Evolutionary conservation across 768 basidiomycete species (phyloP), one percentile per base, ranked within the genome.

Genomic region (Russula emetica): DNA sequence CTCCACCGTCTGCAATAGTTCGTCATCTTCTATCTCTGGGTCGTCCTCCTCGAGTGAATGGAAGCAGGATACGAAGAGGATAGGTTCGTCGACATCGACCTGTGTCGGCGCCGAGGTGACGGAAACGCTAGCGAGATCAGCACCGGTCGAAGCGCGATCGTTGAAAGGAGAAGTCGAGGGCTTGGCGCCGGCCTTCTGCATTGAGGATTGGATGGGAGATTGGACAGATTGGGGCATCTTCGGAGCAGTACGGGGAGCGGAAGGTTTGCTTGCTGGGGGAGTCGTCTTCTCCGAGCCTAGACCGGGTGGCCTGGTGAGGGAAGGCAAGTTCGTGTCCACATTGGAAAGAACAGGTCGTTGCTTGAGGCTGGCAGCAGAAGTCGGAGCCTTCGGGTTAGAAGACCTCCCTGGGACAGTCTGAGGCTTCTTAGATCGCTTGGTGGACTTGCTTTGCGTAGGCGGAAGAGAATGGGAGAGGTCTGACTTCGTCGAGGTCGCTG

Each of bases 1-100:
- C n/a, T 64, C 59, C 40, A n/a, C 26, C 11, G 18, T 16, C 36
- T 40, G 18, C 8, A 14, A 22, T 20, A 16, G n/a, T 11, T 55
- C 54, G 16, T 42, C 54, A 10, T 42, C 40, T 32, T 56, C 54
- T 0, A 32, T n/a, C 1, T 34, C 40, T 5, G 63, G 13, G 28
- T 64, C 49, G 1, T 61, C 63, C 8, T 61, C 63, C 7, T 40
- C 59, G 40, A 55, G 32, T 7, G 63, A 42, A 24, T 51, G 58
- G 59, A 64, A 60, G 14, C 63, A 64, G 0, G 54, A 38, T 1
- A 10, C 63, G 7, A 38, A 50, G 40, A 60, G 63, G 49, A 64
- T 6, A 24, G 30, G 59, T 1, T 44, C 18, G 4, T 64, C 20
- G 18, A 51, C 20, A 28, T 56, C 59, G 24, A 49, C 22, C 22